Evolutionary conservation across 179 eudicot genomes (phyloP).

Genomic region (Spinacia oleracea): DNA sequence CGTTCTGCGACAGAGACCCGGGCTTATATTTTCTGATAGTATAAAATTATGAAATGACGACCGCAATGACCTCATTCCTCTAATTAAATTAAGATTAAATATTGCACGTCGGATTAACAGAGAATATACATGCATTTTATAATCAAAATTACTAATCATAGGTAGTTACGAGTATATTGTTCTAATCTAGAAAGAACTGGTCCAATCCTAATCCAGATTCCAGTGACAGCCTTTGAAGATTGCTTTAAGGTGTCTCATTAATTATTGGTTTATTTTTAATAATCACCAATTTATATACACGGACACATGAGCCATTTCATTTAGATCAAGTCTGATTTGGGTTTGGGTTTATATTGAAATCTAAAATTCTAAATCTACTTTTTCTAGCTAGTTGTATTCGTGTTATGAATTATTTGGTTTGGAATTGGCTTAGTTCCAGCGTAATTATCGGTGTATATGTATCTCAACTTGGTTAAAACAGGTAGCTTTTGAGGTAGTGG

Average conservation of each 20-base stretch:
- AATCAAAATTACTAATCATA: background rate
- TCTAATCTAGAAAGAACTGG: constrained; percentile 23
- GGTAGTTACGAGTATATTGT: constrained; percentile 8
- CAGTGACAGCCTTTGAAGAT: constrained; percentile 29
- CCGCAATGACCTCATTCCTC: constrained; percentile 30
- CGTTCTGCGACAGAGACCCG: constrained; percentile 21
- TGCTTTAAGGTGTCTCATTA: constrained; percentile 22
- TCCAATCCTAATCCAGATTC: constrained; percentile 30
- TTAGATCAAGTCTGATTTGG: too few relatives aligned
- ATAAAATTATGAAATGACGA: constrained; percentile 26
- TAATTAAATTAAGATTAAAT: constrained; percentile 4
- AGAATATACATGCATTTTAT: constrained; percentile 24
- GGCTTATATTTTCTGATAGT: background rate
- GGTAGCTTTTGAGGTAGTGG: too few relatives aligned
- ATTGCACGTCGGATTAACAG: constrained; percentile 20
- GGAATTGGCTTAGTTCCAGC: too few relatives aligned
- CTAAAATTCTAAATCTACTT: too few relatives aligned
- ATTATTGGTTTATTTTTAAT: constrained; percentile 16
- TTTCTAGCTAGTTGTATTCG: too few relatives aligned
- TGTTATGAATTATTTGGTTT: too few relatives aligned
- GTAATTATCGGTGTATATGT: too few relatives aligned
- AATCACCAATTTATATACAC: background rate
- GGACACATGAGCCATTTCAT: too few relatives aligned
- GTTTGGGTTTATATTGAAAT: too few relatives aligned
- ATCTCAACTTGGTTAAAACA: too few relatives aligned